phyloP scores from a whole-genome alignment of 345 rosid genomes.

The Cochlearia excelsa region DNA sequence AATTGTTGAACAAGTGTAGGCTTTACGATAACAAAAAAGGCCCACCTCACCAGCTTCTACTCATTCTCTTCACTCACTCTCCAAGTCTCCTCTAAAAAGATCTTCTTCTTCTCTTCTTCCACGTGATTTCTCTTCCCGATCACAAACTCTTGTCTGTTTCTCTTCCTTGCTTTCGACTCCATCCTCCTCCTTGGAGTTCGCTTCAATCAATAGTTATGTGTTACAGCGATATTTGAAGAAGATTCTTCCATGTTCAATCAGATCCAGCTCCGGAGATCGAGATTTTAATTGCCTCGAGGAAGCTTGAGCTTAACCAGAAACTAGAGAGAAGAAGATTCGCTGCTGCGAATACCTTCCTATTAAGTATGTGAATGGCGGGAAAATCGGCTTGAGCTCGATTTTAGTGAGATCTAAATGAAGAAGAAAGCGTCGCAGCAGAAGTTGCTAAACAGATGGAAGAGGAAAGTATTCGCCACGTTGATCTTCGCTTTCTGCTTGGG shows the following conservation, averaged over 20 bases:
- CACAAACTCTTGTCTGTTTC: constrained; percentile 20
- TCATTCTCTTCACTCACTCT: constrained; percentile 10
- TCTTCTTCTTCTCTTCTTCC: constrained; percentile 28
- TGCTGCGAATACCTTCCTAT: constrained; percentile 1
- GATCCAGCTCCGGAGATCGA: constrained; percentile 31
- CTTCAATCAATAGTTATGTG: constrained; percentile 19
- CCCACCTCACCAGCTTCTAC: constrained; percentile 31
- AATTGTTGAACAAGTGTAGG: neutral
- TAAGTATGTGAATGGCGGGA: constrained; percentile 32
- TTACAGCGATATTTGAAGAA: neutral
- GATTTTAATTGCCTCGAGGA: constrained; percentile 13
- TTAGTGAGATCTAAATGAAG: constrained; percentile 46
- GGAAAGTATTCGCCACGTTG: constrained; percentile 43
- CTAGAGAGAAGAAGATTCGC: neutral
- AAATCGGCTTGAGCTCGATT: constrained; percentile 25
- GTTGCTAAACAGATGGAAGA: constrained; percentile 60
- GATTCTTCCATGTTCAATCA: constrained; percentile 29
- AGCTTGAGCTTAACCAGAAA: neutral
- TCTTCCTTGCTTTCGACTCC: constrained; percentile 25
- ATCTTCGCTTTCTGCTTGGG: constrained; percentile 55
- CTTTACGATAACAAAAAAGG: constrained; percentile 23
- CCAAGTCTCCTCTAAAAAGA: constrained; percentile 29
- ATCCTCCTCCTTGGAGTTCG: constrained; percentile 8
- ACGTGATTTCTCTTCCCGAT: constrained; percentile 33
- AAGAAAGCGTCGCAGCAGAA: constrained; percentile 61